These are phyloP conservation scores for Metschnikowia baotianmanensis DNA, from an alignment of 805 yeast species.

Conservation along the genomic window DNA sequence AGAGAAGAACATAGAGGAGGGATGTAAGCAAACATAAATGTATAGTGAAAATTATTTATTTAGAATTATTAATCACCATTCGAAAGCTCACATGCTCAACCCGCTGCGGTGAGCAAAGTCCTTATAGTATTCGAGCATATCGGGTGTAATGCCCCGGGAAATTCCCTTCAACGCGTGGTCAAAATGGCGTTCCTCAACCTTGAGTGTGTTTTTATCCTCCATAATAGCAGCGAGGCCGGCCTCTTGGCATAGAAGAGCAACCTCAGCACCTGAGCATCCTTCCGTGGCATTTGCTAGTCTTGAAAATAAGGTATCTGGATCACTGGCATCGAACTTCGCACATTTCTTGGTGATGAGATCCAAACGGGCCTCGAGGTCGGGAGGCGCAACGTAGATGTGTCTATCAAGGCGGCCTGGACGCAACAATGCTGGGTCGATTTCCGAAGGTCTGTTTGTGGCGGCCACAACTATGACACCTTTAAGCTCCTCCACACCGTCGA, in stretches of 20 bases:
- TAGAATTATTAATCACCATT: neutral
- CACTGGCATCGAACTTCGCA: constrained; percentile 53
- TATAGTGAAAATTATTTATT: neutral
- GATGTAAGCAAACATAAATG: constrained; percentile 46
- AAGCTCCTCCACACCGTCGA: constrained; percentile 95
- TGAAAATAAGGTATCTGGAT: constrained; percentile 43
- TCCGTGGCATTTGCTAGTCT: constrained; percentile 63
- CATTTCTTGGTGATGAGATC: constrained; percentile 76
- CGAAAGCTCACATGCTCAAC: constrained; percentile 22
- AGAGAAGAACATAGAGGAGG: constrained; percentile 54
- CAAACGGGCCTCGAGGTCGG: constrained; percentile 74
- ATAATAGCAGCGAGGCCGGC: constrained; percentile 94
- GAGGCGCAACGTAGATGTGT: constrained; percentile 90
- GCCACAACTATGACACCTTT: constrained; percentile 93
- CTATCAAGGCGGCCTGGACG: constrained; percentile 96
- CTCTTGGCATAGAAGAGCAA: constrained; percentile 87
- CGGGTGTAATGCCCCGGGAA: constrained; percentile 76
- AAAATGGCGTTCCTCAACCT: constrained; percentile 66
- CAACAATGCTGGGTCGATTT: constrained; percentile 86
- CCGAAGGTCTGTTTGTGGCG: constrained; percentile 94
- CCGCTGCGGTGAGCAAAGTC: constrained; percentile 48
- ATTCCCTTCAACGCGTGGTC: constrained; percentile 65
- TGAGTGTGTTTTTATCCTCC: constrained; percentile 57
- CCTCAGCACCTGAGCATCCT: constrained; percentile 97
- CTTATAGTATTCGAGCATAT: constrained; percentile 75